Percentiles rank a stretch among this genome's conserved stretches.
phyloP scores from a whole-genome alignment of 2,329 filamentous ascomycete species.

The Atkinsonella texensis region DNA sequence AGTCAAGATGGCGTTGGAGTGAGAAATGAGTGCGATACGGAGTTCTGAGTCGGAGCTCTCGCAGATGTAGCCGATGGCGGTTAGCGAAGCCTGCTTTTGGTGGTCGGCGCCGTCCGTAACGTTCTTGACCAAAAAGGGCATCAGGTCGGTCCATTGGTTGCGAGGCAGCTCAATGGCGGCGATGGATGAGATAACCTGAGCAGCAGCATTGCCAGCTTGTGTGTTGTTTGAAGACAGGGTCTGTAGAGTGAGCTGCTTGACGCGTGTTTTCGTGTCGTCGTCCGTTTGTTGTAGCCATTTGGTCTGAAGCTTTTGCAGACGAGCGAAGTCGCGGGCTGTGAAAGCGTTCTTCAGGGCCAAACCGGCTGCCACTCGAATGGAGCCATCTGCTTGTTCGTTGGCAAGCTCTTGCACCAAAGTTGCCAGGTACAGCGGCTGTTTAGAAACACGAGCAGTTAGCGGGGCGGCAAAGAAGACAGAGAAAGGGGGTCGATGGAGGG shows the following conservation, averaged over 20 bases:
- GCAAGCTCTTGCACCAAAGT: constrained; percentile 90
- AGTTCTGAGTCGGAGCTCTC: constrained; percentile 87
- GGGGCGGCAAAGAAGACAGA: background rate
- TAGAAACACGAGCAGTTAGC: background rate
- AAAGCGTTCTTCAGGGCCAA: constrained; percentile 98
- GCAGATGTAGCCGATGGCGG: constrained; percentile 97
- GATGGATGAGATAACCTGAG: constrained; percentile 91
- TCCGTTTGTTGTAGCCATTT: constrained; percentile 86
- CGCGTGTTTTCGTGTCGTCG: constrained; percentile 67
- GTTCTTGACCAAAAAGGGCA: constrained; percentile 80
- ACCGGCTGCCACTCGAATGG: constrained; percentile 88
- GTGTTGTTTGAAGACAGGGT: constrained; percentile 70
- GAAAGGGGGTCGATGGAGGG: background rate
- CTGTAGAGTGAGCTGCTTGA: constrained; percentile 84
- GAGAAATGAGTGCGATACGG: constrained; percentile 63
- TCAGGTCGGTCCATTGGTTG: constrained; percentile 86
- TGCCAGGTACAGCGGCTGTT: constrained; percentile 78
- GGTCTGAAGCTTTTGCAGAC: constrained; percentile 79
- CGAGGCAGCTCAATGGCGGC: constrained; percentile 89
- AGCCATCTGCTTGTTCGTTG: constrained; percentile 71
- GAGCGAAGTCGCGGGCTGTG: constrained; percentile 77
- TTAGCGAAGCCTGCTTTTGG: constrained; percentile 88
- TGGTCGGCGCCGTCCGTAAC: constrained; percentile 77
- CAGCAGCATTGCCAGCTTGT: constrained; percentile 77
- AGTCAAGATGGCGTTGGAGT: constrained; percentile 96